Evolutionary conservation across 2,329 filamentous ascomycete species (phyloP).

Genomic region (Colletotrichum sp.): DNA sequence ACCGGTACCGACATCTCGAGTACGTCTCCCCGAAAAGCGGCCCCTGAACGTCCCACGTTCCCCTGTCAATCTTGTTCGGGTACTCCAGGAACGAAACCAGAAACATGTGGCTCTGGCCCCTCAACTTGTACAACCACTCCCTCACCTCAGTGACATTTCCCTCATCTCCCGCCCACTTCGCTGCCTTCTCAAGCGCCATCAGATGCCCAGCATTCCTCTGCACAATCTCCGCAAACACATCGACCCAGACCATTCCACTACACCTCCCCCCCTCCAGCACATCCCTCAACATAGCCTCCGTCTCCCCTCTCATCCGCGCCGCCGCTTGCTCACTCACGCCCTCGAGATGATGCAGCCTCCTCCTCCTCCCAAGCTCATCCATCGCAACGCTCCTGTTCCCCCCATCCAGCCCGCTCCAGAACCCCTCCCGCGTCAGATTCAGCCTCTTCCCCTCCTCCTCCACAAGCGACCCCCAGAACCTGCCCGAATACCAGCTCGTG

Average conservation of each 20-base stretch:
- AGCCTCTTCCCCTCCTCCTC: slow-evolving; percentile 39
- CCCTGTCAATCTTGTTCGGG: slow-evolving; percentile 27
- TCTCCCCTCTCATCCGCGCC: slow-evolving; percentile 32
- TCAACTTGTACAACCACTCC: slow-evolving; percentile 34
- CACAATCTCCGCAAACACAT: slow-evolving; percentile 46
- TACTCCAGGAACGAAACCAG: slow-evolving; percentile 51
- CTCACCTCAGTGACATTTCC: slow-evolving; percentile 28
- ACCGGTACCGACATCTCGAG: slow-evolving; percentile 45
- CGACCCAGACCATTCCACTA: slow-evolving; percentile 48
- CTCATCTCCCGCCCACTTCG: slow-evolving; percentile 13
- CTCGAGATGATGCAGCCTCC: slow-evolving; percentile 40
- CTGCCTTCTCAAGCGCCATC: slow-evolving; percentile 33
- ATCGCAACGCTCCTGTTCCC: slow-evolving; percentile 32
- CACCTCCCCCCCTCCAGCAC: slow-evolving; percentile 27
- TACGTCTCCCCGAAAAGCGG: slow-evolving; percentile 39
- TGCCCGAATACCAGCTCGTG: slow-evolving; percentile 48
- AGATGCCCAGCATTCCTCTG: slow-evolving; percentile 39
- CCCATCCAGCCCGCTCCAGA: slow-evolving; percentile 35
- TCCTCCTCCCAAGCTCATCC: slow-evolving; percentile 36
- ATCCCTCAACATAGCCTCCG: slow-evolving; percentile 32
- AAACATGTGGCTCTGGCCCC: slow-evolving; percentile 45
- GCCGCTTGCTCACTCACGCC: slow-evolving; percentile 36
- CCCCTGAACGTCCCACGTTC: slow-evolving; percentile 36
- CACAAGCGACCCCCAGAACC: slow-evolving; percentile 24
- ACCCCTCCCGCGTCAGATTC: slow-evolving; percentile 46